phyloP scores from a whole-genome alignment of 768 basidiomycete species.

The Pilatotrama ljubarskyi region DNA sequence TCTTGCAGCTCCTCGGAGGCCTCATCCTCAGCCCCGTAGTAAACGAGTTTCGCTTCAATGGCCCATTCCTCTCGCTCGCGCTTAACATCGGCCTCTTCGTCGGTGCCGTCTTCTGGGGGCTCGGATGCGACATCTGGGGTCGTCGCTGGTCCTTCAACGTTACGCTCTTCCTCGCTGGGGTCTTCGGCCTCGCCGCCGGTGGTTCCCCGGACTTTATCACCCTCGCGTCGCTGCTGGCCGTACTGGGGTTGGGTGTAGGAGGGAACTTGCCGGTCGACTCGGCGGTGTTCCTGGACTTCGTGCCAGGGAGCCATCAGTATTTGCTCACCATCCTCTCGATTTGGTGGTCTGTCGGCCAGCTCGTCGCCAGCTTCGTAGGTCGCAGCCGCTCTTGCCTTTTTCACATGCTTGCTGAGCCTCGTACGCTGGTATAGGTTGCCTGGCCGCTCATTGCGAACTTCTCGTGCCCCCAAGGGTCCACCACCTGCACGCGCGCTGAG shows the following conservation, averaged over 20 bases:
- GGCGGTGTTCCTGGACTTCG: constrained; percentile 53
- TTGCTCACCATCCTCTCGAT: constrained; percentile 57
- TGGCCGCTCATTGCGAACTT: constrained; percentile 61
- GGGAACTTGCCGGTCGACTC: constrained; percentile 61
- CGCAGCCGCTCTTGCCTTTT: not conserved
- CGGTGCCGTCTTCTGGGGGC: constrained; percentile 50
- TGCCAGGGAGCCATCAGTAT: constrained; percentile 57
- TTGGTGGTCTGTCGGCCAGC: constrained; percentile 61
- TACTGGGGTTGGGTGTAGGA: constrained; percentile 50
- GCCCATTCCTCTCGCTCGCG: constrained; percentile 51
- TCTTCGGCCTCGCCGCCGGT: constrained; percentile 54
- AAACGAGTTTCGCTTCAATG: constrained; percentile 48
- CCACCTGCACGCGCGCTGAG: constrained; percentile 40
- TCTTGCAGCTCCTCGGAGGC: constrained; percentile 43
- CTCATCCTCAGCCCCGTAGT: constrained; percentile 49
- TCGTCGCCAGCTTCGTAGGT: constrained; percentile 48
- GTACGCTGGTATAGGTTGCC: constrained; percentile 40
- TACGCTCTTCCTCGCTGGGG: constrained; percentile 53
- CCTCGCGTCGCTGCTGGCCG: constrained; percentile 47
- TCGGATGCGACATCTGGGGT: constrained; percentile 54
- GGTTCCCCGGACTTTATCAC: constrained; percentile 47
- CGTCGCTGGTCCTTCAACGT: constrained; percentile 55
- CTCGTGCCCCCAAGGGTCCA: constrained; percentile 42
- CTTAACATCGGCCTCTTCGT: constrained; percentile 54
- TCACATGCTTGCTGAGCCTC: not conserved